phyloP scores from a whole-genome alignment of 345 rosid genomes.

The Geranium rotundifolium region DNA sequence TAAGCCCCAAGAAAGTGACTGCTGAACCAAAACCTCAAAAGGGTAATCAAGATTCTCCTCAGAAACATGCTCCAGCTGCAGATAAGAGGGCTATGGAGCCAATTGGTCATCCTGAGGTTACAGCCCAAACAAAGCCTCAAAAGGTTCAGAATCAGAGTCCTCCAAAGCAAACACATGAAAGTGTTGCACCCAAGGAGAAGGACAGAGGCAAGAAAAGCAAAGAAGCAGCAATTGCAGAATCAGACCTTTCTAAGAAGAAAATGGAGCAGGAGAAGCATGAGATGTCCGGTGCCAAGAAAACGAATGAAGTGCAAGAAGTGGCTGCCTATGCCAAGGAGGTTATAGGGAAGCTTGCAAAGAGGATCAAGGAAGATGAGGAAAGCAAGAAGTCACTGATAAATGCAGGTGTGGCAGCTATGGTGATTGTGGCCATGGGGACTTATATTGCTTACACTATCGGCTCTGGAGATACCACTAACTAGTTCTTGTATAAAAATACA shows the following conservation, averaged over 20 bases:
- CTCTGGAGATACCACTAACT: neutral
- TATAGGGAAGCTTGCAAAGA: neutral
- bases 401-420: conserved; percentile 1
- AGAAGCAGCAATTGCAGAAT: neutral
- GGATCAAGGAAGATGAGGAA: neutral
- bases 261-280: neutral
- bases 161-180: neutral
- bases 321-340: neutral
- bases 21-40: neutral
- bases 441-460: conserved; percentile 4
- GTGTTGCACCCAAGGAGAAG: too few species aligned
- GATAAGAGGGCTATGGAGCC: too few species aligned
- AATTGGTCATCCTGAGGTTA: too few species aligned
- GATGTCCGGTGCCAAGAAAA: neutral
- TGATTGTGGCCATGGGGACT: conserved; percentile 3
- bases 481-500: neutral
- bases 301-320: neutral
- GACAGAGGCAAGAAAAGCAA: too few species aligned
- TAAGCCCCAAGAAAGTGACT: neutral
- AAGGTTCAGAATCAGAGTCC: neutral
- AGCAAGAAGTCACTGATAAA: conserved; percentile 2
- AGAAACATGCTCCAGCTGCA: neutral
- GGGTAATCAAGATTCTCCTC: neutral
- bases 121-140: too few species aligned
- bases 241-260: neutral